phyloP scores from a whole-genome alignment of 2,329 filamentous ascomycete genomes.

The Huntiella omanensis region DNA sequence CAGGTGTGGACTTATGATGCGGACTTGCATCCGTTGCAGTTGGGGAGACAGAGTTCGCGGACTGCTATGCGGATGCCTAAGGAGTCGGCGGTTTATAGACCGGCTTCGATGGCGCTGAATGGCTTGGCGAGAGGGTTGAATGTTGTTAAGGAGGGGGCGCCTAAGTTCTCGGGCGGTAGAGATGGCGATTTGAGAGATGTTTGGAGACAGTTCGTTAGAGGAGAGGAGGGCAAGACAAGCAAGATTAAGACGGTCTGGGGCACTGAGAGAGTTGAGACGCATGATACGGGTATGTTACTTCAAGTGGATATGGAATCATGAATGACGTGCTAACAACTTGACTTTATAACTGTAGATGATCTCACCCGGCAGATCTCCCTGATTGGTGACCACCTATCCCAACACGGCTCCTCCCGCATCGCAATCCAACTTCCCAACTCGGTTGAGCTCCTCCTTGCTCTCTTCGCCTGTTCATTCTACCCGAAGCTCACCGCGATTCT shows the following conservation, averaged over 20 bases:
- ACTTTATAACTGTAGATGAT: constrained; percentile 29
- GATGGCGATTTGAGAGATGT: constrained; percentile 84
- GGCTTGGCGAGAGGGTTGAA: constrained; percentile 59
- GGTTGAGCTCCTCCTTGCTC: constrained; percentile 59
- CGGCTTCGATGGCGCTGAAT: constrained; percentile 73
- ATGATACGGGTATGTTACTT: constrained; percentile 35
- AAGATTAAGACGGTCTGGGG: constrained; percentile 66
- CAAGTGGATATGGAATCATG: not conserved
- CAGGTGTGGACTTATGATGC: constrained; percentile 57
- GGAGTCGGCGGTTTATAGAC: constrained; percentile 71
- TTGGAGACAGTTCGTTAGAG: constrained; percentile 57
- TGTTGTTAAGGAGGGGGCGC: constrained; percentile 60
- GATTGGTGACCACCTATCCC: constrained; percentile 57
- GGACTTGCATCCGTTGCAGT: constrained; percentile 78
- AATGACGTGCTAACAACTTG: not conserved
- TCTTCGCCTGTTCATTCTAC: constrained; percentile 86
- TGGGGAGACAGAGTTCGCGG: constrained; percentile 64
- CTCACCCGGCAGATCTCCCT: constrained; percentile 74
- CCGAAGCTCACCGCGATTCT: constrained; percentile 60
- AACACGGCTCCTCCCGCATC: constrained; percentile 55
- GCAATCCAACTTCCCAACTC: constrained; percentile 89
- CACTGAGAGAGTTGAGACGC: constrained; percentile 53
- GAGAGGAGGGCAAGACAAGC: constrained; percentile 46
- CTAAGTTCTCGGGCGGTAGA: constrained; percentile 66
- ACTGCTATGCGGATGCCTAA: constrained; percentile 65